Evolutionary conservation across 169 alveolate genomes (phyloP).

Genomic region (Plasmodium inui): DNA sequence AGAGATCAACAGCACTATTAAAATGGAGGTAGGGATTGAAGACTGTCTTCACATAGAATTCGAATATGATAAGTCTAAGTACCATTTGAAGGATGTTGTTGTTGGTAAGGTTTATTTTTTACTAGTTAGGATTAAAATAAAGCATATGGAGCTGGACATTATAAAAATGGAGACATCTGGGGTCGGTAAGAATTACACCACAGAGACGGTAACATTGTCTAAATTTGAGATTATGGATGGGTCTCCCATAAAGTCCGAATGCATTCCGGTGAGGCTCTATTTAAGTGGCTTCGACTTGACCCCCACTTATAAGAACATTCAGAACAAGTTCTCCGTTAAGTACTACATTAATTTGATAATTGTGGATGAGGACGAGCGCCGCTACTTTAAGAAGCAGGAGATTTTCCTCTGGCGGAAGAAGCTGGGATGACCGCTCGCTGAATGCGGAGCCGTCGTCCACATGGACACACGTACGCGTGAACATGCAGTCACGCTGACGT

Average conservation of each 20-base stretch:
- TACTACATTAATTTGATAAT: conserved; percentile 97
- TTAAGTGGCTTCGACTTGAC: conserved; percentile 97
- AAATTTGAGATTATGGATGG: conserved; percentile 99
- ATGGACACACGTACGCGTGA: too few species aligned
- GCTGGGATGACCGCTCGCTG: conserved; percentile 81
- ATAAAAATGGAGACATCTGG: conserved; percentile 81
- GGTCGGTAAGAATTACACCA: conserved; percentile 82
- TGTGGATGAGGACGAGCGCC: conserved; percentile 97
- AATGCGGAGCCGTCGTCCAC: neutral
- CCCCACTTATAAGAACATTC: conserved; percentile 97
- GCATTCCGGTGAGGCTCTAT: conserved; percentile 97
- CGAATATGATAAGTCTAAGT: conserved; percentile 94
- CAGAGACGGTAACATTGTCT: conserved; percentile 96
- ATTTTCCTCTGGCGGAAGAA: conserved; percentile 97
- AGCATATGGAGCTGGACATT: conserved; percentile 95
- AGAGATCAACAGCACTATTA: conserved; percentile 91
- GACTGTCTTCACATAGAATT: conserved; percentile 97
- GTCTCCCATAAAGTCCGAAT: conserved; percentile 96
- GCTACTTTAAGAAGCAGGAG: conserved; percentile 97
- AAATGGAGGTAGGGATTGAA: conserved; percentile 99
- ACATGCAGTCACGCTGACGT: neutral
- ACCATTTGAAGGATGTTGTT: conserved; percentile 97
- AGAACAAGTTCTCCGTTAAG: conserved; percentile 95
- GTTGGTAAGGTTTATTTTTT: conserved; percentile 97
- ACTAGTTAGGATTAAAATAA: conserved; percentile 97